These are phyloP conservation scores for Aspergillus hortae DNA, from an alignment of 2,329 filamentous ascomycete species.

Conservation along the genomic window DNA sequence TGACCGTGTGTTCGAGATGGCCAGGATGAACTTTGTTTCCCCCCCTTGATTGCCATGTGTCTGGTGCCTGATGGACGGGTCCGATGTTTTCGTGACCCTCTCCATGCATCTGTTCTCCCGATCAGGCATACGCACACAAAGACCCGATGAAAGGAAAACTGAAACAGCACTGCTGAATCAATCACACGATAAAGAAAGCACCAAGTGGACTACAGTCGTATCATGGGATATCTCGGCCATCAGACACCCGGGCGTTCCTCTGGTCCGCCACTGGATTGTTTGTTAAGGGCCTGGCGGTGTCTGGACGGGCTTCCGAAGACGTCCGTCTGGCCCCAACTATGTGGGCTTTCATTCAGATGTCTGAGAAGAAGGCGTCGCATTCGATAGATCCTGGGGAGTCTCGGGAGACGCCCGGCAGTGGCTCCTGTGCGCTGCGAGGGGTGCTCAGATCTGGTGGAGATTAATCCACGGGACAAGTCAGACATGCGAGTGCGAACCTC, in stretches of 20 bases:
- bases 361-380: background rate
- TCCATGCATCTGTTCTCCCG: background rate
- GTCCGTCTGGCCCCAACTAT: background rate
- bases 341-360: background rate
- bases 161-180: background rate
- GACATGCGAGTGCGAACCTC: background rate
- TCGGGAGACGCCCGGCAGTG: background rate
- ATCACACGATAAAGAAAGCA: background rate
- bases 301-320: slow-evolving; percentile 4
- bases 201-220: background rate
- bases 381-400: background rate
- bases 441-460: background rate
- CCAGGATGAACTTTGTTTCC: background rate
- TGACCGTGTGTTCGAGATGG: background rate
- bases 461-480: too few species aligned
- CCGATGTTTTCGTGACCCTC: background rate
- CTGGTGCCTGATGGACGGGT: background rate
- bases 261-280: too few species aligned
- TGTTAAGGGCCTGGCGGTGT: too few species aligned
- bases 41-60: slow-evolving; percentile 4
- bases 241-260: background rate
- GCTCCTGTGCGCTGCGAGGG: background rate
- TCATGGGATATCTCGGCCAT: background rate
- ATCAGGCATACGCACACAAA: background rate
- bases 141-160: background rate